phyloP scores from a whole-genome alignment of 768 basidiomycete species.

The Tylopilus subfusipes region DNA sequence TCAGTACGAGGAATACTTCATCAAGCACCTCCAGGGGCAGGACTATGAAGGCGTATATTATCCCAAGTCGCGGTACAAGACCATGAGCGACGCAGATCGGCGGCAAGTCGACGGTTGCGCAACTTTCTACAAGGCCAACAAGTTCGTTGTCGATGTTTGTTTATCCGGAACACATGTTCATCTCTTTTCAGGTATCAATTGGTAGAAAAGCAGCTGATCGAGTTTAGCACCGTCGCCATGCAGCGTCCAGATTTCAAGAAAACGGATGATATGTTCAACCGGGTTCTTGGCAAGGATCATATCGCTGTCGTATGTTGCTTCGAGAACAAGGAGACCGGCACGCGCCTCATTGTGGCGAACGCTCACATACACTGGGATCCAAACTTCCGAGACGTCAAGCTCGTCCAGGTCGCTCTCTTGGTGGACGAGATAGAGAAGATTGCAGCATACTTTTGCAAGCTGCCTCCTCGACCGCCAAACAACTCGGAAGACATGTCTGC shows the following conservation, averaged over 20 bases:
- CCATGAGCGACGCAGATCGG: conserved; percentile 84
- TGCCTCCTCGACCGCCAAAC: conserved; percentile 62
- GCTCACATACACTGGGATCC: conserved; percentile 94
- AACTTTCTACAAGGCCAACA: conserved; percentile 86
- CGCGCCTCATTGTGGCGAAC: conserved; percentile 86
- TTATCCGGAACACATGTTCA: conserved; percentile 1
- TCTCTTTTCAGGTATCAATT: conserved; percentile 68
- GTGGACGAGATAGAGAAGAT: conserved; percentile 93
- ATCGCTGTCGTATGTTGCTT: conserved; percentile 85
- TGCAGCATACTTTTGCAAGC: conserved; percentile 75
- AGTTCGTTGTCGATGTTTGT: conserved; percentile 49
- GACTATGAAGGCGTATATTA: conserved; percentile 92
- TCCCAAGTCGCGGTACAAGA: conserved; percentile 90
- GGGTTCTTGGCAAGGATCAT: conserved; percentile 91
- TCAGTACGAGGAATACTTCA: conserved; percentile 90
- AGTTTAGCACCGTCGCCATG: conserved; percentile 91
- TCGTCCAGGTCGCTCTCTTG: conserved; percentile 91
- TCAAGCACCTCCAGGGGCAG: conserved; percentile 61
- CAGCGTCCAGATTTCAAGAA: conserved; percentile 92
- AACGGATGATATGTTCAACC: conserved; percentile 99
- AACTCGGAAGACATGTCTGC: conserved; percentile 26
- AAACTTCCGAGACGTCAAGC: conserved; percentile 90
- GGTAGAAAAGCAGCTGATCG: conserved; percentile 89
- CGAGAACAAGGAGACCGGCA: conserved; percentile 83
- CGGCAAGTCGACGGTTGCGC: conserved; percentile 94